phyloP scores from a whole-genome alignment of 1,284 basidiomycete genomes.

The Malassezia obtusa region DNA sequence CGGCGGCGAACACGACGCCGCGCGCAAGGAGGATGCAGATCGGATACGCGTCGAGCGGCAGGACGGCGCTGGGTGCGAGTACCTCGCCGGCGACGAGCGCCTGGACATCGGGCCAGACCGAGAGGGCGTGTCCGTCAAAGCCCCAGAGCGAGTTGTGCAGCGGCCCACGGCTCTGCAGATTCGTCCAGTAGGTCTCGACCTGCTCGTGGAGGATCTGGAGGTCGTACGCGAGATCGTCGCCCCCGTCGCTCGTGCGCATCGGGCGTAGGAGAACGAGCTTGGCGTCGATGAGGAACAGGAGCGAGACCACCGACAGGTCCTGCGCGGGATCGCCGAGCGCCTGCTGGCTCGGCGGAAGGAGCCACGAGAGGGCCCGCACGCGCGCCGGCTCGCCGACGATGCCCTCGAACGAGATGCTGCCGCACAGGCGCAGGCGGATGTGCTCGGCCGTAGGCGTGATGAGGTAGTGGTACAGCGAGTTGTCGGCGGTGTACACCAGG shows the following conservation, averaged over 20 bases:
- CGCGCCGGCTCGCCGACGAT: slow-evolving; percentile 74
- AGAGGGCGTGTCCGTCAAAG: slow-evolving; percentile 78
- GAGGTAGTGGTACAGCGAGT: slow-evolving; percentile 83
- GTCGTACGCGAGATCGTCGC: slow-evolving; percentile 86
- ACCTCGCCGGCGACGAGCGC: slow-evolving; percentile 61
- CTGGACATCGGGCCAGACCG: slow-evolving; percentile 90
- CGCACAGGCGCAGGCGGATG: slow-evolving; percentile 74
- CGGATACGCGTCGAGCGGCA: slow-evolving; percentile 87
- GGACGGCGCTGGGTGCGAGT: slow-evolving; percentile 82
- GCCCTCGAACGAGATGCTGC: slow-evolving; percentile 86
- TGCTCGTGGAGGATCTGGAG: slow-evolving; percentile 91
- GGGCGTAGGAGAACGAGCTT: slow-evolving; percentile 69
- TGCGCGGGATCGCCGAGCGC: slow-evolving; percentile 86
- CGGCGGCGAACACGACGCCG: slow-evolving; percentile 91
- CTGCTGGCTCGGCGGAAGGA: slow-evolving; percentile 86
- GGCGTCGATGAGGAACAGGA: slow-evolving; percentile 90
- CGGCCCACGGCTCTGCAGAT: slow-evolving; percentile 78
- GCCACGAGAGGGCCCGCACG: slow-evolving; percentile 89
- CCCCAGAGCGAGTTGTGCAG: slow-evolving; percentile 96
- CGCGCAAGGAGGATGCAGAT: slow-evolving; percentile 95
- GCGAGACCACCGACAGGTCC: slow-evolving; percentile 84
- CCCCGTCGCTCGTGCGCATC: slow-evolving; percentile 49
- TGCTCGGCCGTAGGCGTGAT: slow-evolving; percentile 74
- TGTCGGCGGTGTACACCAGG: slow-evolving; percentile 94
- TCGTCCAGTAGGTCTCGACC: slow-evolving; percentile 98